These are phyloP conservation scores for Microbotryomycetes sp. DNA, from an alignment of 1,284 basidiomycete genomes.

Conservation along the genomic window DNA sequence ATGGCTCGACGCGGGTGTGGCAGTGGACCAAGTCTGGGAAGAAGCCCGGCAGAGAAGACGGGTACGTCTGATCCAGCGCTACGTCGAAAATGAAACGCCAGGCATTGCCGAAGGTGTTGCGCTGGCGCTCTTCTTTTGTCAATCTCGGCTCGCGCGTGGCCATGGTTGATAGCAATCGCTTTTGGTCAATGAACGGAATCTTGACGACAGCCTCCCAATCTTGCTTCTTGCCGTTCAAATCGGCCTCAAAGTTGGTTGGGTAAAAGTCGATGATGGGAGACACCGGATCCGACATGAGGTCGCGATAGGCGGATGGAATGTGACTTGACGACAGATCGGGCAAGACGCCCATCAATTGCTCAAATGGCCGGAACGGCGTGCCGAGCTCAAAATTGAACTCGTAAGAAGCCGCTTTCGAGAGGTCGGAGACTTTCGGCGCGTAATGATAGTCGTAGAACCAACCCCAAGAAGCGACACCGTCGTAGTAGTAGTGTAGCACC, in stretches of 20 bases:
- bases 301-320: constrained; percentile 78
- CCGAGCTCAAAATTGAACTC: constrained; percentile 79
- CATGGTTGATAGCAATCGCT: constrained; percentile 75
- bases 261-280: constrained; percentile 96
- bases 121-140: constrained; percentile 63
- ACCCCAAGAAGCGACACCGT: constrained; percentile 91
- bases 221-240: constrained; percentile 95
- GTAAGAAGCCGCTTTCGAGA: constrained; percentile 68
- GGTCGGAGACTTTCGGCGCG: constrained; percentile 85
- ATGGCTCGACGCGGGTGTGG: constrained; percentile 67
- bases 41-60: constrained; percentile 86
- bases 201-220: constrained; percentile 99
- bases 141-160: constrained; percentile 67
- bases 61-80: constrained; percentile 55
- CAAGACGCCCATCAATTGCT: constrained; percentile 97
- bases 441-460: constrained; percentile 99
- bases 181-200: constrained; percentile 94
- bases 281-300: constrained; percentile 76
- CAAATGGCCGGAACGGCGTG: constrained; percentile 84
- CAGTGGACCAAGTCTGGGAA: constrained; percentile 86
- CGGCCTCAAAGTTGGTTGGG: constrained; percentile 79
- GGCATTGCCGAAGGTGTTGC: constrained; percentile 74
- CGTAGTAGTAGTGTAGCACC: constrained; percentile 99
- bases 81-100: constrained; percentile 68
- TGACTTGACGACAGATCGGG: constrained; percentile 82